Conservation (phyloP, 768 basidiomycete genomes). For the Pholiota molesta region DNA sequence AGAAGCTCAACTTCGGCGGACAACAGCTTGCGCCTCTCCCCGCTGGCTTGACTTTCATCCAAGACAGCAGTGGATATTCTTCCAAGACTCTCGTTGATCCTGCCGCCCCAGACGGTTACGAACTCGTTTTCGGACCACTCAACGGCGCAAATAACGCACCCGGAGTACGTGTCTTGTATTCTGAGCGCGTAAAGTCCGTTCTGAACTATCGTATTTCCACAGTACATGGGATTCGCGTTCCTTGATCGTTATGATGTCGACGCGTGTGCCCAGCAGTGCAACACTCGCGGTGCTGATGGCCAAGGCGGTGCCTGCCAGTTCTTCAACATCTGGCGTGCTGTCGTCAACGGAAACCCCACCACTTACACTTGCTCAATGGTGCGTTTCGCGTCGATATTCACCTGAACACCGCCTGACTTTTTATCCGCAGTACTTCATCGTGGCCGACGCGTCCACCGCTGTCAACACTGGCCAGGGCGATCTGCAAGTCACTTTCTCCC, state of each 20-base stretch:
- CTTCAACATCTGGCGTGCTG: conserved; percentile 58
- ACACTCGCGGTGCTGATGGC: conserved; percentile 42
- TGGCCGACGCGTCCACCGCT: conserved; percentile 45
- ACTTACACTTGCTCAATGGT: conserved; percentile 56
- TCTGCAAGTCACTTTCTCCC: conserved; percentile 48
- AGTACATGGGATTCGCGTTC: conserved; percentile 59
- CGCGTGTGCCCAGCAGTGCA: conserved; percentile 48
- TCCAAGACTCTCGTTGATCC: conserved; percentile 41
- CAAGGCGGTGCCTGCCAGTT: conserved; percentile 49
- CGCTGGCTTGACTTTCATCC: conserved; percentile 43
- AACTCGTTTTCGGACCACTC: conserved; percentile 46
- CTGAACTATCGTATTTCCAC: neutral
- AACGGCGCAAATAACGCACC: conserved; percentile 50
- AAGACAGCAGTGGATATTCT: conserved; percentile 46
- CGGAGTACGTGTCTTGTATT: conserved; percentile 33
- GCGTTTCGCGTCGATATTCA: conserved; percentile 13
- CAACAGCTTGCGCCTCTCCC: conserved; percentile 40
- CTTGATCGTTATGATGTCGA: conserved; percentile 49
- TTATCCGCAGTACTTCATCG: conserved; percentile 42
- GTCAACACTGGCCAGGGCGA: conserved; percentile 49
- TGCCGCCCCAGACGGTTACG: conserved; percentile 43
- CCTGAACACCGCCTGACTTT: neutral
- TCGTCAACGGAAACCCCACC: conserved; percentile 47
- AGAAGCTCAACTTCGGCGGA: conserved; percentile 49
- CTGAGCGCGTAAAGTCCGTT: neutral